Base-by-base conservation (phyloP, 2,329 filamentous ascomycete genomes). In the Penicillium sp. region DNA sequence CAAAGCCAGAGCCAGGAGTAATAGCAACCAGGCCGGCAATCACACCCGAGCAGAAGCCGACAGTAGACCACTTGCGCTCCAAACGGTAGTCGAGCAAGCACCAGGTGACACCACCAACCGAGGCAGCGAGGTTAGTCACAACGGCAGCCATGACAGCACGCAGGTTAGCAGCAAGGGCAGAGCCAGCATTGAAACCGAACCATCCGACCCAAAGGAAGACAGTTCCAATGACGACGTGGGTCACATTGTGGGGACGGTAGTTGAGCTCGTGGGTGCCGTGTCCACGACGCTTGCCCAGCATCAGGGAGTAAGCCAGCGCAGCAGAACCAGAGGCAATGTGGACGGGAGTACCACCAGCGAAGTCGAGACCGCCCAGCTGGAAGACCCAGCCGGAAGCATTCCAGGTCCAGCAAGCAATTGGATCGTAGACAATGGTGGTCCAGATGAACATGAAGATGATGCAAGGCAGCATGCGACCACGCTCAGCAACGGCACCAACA, bases 361-460 rank as follows among this genome's bases (percentile, higher is more conserved):
- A 96, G 78, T 96, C 93, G 48, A 96, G 84, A 30, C 90, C 91
- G 51, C 92, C 92, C 79, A 96, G 85, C 66, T 85, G 83, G 77
- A 85, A 90, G 13, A 89, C 87, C 93, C 93, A 97, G 25, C 93
- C 93, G 35, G 81, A 81, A 0, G 90, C 78, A 75, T 96, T 96
- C 93, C 93, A 97, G 8, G 91, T 96, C 93, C 93, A 97, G 84
- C 92, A 96, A 49, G 93, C 93, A 73, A 97, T 93, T 1, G 92
- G 90, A 70, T 97, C 92, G 78, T 97, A 97, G 74, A 97, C 90
- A 61, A 96, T 74, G 5, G 93, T 97, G 1, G 89, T 85, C 93
- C 93, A 97, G 75, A 96, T 81, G 73, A 97, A 94, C 89, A 96
- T 95, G 83, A 96, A 96, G 71, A 96, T 83, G 67, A 96, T 86